phyloP scores from a whole-genome alignment of 139 green algal species.

The Chlamydomonas sp. region DNA sequence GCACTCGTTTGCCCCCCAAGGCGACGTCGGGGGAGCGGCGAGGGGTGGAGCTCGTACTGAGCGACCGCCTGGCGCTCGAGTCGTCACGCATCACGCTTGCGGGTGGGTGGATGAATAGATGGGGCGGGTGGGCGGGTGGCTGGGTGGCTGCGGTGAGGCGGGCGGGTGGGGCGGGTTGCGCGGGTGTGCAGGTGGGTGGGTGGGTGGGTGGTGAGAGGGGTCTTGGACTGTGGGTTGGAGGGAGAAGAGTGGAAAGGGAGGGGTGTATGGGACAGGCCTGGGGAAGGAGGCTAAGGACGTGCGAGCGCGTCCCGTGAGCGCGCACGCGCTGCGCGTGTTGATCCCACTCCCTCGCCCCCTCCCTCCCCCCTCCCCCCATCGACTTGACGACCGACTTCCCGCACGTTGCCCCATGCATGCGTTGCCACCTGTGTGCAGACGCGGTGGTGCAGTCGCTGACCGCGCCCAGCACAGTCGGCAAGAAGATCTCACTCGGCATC shows the following conservation, averaged over 20 bases:
- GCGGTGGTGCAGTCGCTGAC: no score
- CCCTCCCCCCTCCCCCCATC: background rate
- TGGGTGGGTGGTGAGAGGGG: background rate
- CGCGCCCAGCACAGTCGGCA: no score
- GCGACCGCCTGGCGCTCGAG: slow-evolving; percentile 61
- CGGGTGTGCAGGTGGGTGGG: background rate
- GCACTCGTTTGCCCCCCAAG: no score
- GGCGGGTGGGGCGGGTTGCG: background rate
- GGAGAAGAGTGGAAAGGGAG: no score
- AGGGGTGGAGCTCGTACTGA: slow-evolving; percentile 43
- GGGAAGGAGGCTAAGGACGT: background rate
- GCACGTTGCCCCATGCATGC: no score
- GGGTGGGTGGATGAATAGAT: slow-evolving; percentile 28
- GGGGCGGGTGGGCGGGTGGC: background rate
- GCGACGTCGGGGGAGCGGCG: slow-evolving; percentile 38
- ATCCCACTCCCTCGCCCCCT: background rate
- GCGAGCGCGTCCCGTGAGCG: background rate
- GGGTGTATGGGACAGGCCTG: background rate
- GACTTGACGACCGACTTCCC: background rate
- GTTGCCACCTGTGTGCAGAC: no score
- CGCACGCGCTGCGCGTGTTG: no score
- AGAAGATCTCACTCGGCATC: no score
- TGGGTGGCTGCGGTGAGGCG: background rate
- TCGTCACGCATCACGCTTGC: slow-evolving; percentile 66
- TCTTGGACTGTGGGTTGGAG: no score